Evolutionary conservation across 805 yeast species (phyloP).

Genomic region (Candida caryicola): DNA sequence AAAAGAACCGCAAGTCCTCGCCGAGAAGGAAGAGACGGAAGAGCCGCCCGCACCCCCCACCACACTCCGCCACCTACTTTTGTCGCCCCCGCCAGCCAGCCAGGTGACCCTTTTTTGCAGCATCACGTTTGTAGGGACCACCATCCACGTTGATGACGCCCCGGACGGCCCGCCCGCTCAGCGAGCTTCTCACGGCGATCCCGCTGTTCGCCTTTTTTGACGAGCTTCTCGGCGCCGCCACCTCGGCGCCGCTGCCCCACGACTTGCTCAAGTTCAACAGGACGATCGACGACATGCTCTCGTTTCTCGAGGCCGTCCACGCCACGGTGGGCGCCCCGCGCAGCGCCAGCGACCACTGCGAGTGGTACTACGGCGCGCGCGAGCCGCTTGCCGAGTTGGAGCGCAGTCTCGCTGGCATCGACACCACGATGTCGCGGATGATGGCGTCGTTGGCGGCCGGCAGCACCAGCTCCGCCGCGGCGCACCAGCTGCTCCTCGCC

Average conservation of each 20-base stretch:
- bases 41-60: too few species aligned
- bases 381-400: conserved; percentile 16
- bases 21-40: too few species aligned
- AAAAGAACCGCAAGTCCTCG: too few species aligned
- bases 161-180: too few species aligned
- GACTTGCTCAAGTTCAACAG: conserved; percentile 27
- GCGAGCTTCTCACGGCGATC: neutral
- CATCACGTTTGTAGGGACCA: too few species aligned
- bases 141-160: too few species aligned
- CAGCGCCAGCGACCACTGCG: conserved; percentile 11
- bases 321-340: conserved; percentile 9
- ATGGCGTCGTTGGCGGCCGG: conserved; percentile 10
- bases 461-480: conserved; percentile 3
- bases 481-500: conserved; percentile 13
- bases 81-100: too few species aligned
- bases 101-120: too few species aligned
- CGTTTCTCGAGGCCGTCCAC: conserved; percentile 21
- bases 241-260: conserved; percentile 11
- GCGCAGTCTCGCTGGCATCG: conserved; percentile 22
- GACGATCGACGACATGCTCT: conserved; percentile 26
- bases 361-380: conserved; percentile 28
- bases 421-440: conserved; percentile 22
- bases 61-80: too few species aligned
- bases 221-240: conserved; percentile 2
- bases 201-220: conserved; percentile 1